phyloP scores from a whole-genome alignment of 805 yeast genomes.

The Helenozyma baotianmanensis region DNA sequence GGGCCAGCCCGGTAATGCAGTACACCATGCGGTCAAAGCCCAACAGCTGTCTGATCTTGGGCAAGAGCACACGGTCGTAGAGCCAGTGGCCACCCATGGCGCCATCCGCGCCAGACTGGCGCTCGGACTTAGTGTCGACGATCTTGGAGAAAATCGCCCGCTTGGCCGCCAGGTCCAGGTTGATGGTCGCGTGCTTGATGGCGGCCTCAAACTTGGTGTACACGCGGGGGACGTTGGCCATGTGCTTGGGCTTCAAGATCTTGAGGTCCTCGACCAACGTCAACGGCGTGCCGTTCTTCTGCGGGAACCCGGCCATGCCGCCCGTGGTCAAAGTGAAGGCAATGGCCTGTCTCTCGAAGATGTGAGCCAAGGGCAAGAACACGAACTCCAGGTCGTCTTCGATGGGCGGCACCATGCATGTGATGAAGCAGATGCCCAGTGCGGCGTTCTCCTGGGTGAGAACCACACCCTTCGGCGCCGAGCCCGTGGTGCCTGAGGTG shows the following conservation, averaged over 20 bases:
- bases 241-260: constrained; percentile 20
- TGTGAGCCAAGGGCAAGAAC: constrained; percentile 37
- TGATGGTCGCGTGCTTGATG: constrained; percentile 20
- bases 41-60: constrained; percentile 19
- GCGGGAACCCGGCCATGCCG: constrained; percentile 22
- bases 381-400: constrained; percentile 10
- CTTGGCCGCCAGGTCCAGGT: constrained; percentile 16
- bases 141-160: constrained; percentile 16
- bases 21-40: constrained; percentile 30
- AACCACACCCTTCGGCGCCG: constrained; percentile 23
- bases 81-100: constrained; percentile 17
- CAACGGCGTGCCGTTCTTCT: constrained; percentile 18
- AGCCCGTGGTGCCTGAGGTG: constrained; percentile 27
- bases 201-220: constrained; percentile 24
- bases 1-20: constrained; percentile 56
- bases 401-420: constrained; percentile 8
- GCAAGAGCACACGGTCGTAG: constrained; percentile 12
- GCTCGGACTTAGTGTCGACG: constrained; percentile 15
- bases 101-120: constrained; percentile 15
- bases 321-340: constrained; percentile 22
- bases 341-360: constrained; percentile 27
- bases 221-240: constrained; percentile 25
- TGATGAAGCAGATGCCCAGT: constrained; percentile 16
- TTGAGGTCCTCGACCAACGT: constrained; percentile 22
- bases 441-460: constrained; percentile 18